These are phyloP conservation scores for Pichia sp. DNA, from an alignment of 1,139 yeast genomes.

Conservation along the genomic window DNA sequence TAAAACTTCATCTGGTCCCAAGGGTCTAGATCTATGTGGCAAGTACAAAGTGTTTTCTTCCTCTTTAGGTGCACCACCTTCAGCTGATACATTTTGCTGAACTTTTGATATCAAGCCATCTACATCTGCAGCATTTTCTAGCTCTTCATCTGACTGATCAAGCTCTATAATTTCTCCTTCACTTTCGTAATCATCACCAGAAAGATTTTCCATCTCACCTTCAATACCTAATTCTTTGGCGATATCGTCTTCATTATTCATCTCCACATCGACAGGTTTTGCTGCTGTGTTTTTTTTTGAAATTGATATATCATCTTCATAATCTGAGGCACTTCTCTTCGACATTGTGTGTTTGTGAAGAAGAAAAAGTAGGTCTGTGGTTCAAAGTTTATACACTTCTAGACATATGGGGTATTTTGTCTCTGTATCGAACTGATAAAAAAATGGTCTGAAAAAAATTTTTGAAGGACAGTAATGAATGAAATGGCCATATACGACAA, in stretches of 20 bases:
- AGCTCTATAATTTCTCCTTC: slow-evolving; percentile 85
- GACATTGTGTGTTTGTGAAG: slow-evolving; percentile 44
- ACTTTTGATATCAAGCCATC: slow-evolving; percentile 19
- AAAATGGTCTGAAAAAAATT: slow-evolving; percentile 1
- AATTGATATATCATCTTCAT: slow-evolving; percentile 30
- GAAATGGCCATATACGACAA: not conserved
- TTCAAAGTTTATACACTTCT: not conserved
- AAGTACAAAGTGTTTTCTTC: slow-evolving; percentile 53
- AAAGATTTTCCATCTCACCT: slow-evolving; percentile 91
- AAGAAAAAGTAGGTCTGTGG: not conserved
- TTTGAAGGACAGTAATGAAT: not conserved
- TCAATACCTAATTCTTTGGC: slow-evolving; percentile 46
- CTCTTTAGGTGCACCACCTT: slow-evolving; percentile 23
- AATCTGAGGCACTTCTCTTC: slow-evolving; percentile 45
- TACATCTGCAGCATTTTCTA: slow-evolving; percentile 31
- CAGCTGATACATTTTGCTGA: slow-evolving; percentile 13
- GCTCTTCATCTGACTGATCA: slow-evolving; percentile 49
- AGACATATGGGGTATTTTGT: no score
- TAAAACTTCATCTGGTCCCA: slow-evolving; percentile 92
- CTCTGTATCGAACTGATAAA: not conserved
- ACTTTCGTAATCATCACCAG: slow-evolving; percentile 92
- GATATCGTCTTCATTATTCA: slow-evolving; percentile 38
- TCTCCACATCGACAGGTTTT: slow-evolving; percentile 28
- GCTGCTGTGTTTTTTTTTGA: slow-evolving; percentile 30
- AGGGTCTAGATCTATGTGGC: slow-evolving; percentile 83